phyloP scores from a whole-genome alignment of 1,284 basidiomycete genomes.

The Sporisorium sorghi region DNA sequence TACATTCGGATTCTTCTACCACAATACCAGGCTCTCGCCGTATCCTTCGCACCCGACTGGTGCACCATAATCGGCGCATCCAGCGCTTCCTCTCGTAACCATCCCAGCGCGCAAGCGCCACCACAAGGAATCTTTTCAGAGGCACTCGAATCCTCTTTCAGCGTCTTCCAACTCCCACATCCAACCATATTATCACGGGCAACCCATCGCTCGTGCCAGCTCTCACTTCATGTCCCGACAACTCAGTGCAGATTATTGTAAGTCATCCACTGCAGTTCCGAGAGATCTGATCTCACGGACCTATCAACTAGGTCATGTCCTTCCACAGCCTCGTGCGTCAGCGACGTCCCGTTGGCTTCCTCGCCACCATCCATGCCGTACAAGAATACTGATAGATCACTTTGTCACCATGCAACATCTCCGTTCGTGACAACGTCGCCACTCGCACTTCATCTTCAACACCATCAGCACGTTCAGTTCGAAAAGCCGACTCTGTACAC shows the following conservation, averaged over 20 bases:
- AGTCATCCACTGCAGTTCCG: constrained; percentile 12
- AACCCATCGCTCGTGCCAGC: constrained; percentile 21
- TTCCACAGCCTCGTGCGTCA: not conserved
- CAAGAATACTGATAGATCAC: constrained; percentile 10
- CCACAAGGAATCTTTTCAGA: constrained; percentile 9
- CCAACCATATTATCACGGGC: constrained; percentile 15
- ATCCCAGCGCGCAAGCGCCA: constrained; percentile 17
- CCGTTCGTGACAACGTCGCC: not conserved
- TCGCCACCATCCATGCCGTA: no score
- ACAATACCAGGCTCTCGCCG: constrained; percentile 38
- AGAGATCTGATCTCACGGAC: not conserved
- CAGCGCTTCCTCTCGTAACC: constrained; percentile 1
- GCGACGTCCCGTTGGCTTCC: not conserved
- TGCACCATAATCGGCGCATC: constrained; percentile 33
- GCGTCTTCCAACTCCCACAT: constrained; percentile 1
- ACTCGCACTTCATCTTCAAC: not conserved
- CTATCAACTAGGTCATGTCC: not conserved
- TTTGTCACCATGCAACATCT: not conserved
- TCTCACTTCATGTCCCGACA: constrained; percentile 49
- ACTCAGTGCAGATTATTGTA: constrained; percentile 44
- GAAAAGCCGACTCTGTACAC: constrained; percentile 34
- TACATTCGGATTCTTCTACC: constrained; percentile 54
- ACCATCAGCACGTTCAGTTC: constrained; percentile 34
- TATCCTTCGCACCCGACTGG: constrained; percentile 15
- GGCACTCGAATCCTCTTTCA: constrained; percentile 6